A percentile compares a stretch with the other conserved stretches of the same genome.
Evolutionary conservation across 192 early-diverging fungal genomes (phyloP).

Genomic region (Coemansia sp.): DNA sequence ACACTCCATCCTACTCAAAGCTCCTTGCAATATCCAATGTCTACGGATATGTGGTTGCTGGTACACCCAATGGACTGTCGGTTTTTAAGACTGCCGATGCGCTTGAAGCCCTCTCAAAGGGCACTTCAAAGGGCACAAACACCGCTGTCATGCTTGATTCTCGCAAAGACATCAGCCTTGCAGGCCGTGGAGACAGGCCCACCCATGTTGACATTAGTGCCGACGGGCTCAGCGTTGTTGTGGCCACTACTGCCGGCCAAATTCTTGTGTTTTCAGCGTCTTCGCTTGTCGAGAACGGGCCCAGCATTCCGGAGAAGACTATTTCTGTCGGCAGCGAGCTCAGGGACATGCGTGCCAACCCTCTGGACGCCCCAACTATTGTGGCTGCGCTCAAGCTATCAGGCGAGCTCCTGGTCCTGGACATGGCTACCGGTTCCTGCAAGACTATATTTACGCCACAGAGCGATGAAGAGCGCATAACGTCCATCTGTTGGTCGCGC

Average conservation of each 20-base stretch:
- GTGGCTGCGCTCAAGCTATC: slow-evolving; percentile 57
- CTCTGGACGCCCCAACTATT: slow-evolving; percentile 48
- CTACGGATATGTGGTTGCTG: slow-evolving; percentile 72
- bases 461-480: slow-evolving; percentile 25
- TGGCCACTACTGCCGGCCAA: slow-evolving; percentile 17
- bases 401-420: slow-evolving; percentile 47
- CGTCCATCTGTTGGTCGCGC: slow-evolving; percentile 77
- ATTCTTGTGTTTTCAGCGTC: slow-evolving; percentile 25
- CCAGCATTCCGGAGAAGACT: slow-evolving; percentile 35
- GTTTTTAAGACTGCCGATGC: slow-evolving; percentile 43
- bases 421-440: slow-evolving; percentile 20
- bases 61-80: slow-evolving; percentile 56
- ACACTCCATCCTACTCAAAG: slow-evolving; percentile 53
- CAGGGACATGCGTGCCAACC: slow-evolving; percentile 66
- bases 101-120: slow-evolving; percentile 30
- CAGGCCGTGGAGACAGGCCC: slow-evolving; percentile 35
- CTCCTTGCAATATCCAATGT: slow-evolving; percentile 63
- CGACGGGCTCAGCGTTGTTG: slow-evolving; percentile 32
- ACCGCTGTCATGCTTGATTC: slow-evolving; percentile 25
- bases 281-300: slow-evolving; percentile 26
- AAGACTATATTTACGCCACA: slow-evolving; percentile 29
- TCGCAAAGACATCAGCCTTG: slow-evolving; percentile 36
- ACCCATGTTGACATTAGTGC: slow-evolving; percentile 30
- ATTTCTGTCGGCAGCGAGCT: slow-evolving; percentile 53
- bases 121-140: slow-evolving; percentile 35